Percentiles rank a stretch among this genome's conserved stretches.
Conservation (phyloP, 805 yeast species). For the Yamadazyma paraphyllophila region DNA sequence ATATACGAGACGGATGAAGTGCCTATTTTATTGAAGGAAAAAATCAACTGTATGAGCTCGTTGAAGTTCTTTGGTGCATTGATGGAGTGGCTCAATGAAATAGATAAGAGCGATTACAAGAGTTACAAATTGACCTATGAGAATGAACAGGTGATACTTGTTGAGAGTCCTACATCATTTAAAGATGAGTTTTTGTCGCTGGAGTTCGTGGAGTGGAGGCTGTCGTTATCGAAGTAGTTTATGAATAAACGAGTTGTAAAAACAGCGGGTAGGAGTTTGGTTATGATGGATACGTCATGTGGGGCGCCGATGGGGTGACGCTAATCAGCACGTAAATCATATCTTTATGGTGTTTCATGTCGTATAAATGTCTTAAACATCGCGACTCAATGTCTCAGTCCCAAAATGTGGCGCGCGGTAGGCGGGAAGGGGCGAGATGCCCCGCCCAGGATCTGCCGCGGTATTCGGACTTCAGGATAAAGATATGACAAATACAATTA, state of each 20-base stretch:
- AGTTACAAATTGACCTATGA: conserved; percentile 42
- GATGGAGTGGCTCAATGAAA: conserved; percentile 66
- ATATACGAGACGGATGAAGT: conserved; percentile 74
- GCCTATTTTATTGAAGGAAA: conserved; percentile 62
- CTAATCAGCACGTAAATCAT: too few species aligned
- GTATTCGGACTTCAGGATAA: conserved; percentile 5
- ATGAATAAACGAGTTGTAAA: not conserved
- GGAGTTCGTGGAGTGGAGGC: conserved; percentile 28
- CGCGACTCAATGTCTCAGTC: too few species aligned
- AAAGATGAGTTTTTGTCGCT: conserved; percentile 47
- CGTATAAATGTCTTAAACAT: too few species aligned
- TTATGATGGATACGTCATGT: too few species aligned
- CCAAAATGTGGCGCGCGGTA: not conserved
- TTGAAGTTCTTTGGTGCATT: conserved; percentile 85
- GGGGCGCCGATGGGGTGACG: too few species aligned
- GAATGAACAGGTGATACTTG: conserved; percentile 43
- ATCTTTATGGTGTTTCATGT: too few species aligned
- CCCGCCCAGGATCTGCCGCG: not conserved
- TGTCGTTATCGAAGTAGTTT: not conserved
- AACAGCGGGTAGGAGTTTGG: too few species aligned
- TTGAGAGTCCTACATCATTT: conserved; percentile 37
- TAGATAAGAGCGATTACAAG: conserved; percentile 49
- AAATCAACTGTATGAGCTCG: conserved; percentile 72
- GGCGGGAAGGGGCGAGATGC: not conserved
- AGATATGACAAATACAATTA: conserved; percentile 1